A percentile compares a stretch with the other conserved stretches of the same genome.
Evolutionary conservation across 2,329 filamentous ascomycete genomes (phyloP).

Genomic region (Ustilaginoidea virens): DNA sequence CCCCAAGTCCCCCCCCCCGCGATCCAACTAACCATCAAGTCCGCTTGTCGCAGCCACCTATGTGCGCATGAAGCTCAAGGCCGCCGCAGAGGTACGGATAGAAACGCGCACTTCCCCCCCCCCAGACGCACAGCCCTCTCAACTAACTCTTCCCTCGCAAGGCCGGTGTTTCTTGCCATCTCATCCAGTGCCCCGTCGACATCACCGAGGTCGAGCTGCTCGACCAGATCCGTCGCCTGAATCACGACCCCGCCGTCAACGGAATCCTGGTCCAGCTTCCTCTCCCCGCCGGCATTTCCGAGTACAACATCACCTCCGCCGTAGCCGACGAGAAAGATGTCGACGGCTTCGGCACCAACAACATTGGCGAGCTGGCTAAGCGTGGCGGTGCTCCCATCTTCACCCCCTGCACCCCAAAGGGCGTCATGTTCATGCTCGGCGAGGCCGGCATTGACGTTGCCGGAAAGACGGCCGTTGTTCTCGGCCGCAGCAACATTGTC

Average conservation of each 20-base stretch:
- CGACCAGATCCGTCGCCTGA: constrained; percentile 64
- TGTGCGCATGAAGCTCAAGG: constrained; percentile 99
- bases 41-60: constrained; percentile 61
- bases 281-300: constrained; percentile 75
- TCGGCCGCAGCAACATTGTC: constrained; percentile 93
- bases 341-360: constrained; percentile 84
- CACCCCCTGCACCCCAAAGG: constrained; percentile 89
- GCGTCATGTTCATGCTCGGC: constrained; percentile 82
- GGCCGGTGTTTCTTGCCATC: constrained; percentile 80
- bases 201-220: constrained; percentile 77
- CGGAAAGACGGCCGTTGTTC: constrained; percentile 87
- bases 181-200: constrained; percentile 68
- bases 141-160: constrained; percentile 18
- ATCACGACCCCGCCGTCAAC: constrained; percentile 75
- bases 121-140: neutral
- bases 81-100: constrained; percentile 64
- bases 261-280: constrained; percentile 92
- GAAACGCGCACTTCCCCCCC: constrained; percentile 2
- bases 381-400: constrained; percentile 81
- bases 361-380: constrained; percentile 96
- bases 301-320: constrained; percentile 78
- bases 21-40: neutral
- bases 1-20: constrained; percentile 4
- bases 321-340: constrained; percentile 94
- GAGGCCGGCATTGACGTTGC: constrained; percentile 69